These are phyloP conservation scores for Fraxinus floribunda DNA, from an alignment of 305 asterid species.

Conservation along the genomic window DNA sequence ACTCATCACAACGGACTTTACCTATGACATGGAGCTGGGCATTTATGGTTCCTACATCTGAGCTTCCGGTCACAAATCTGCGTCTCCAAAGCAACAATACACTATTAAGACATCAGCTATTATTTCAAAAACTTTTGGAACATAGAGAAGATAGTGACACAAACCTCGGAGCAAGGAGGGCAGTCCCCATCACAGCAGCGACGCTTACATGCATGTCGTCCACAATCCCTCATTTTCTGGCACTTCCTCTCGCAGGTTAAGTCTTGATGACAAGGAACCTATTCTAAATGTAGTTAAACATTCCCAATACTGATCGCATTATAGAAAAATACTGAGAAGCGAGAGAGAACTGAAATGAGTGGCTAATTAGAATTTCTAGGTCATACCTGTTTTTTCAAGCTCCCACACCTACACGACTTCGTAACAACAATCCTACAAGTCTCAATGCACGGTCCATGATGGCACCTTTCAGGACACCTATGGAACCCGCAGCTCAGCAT, in stretches of 20 bases:
- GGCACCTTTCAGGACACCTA: conserved; percentile 92
- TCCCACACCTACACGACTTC: conserved; percentile 91
- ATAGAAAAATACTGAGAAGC: not conserved
- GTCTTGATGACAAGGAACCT: conserved; percentile 95
- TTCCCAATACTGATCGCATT: conserved; percentile 26
- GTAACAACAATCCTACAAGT: conserved; percentile 69
- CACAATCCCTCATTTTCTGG: conserved; percentile 74
- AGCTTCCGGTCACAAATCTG: conserved; percentile 93
- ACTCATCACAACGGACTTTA: conserved; percentile 26
- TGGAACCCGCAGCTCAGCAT: conserved; percentile 73
- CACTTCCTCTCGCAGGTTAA: conserved; percentile 95
- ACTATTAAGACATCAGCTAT: conserved; percentile 6
- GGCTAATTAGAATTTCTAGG: conserved; percentile 18
- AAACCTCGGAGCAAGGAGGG: conserved; percentile 92
- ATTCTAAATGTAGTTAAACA: conserved; percentile 52
- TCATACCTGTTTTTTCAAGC: conserved; percentile 81
- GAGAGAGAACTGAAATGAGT: conserved; percentile 4
- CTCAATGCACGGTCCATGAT: conserved; percentile 69
- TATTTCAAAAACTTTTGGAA: not conserved
- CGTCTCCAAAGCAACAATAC: conserved; percentile 19
- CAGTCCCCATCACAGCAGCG: conserved; percentile 97
- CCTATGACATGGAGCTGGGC: conserved; percentile 98
- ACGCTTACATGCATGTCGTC: conserved; percentile 86
- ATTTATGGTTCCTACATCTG: conserved; percentile 92
- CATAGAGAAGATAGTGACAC: conserved; percentile 12